Base-by-base conservation (phyloP, 805 yeast species). In the Yueomyces sp. region DNA sequence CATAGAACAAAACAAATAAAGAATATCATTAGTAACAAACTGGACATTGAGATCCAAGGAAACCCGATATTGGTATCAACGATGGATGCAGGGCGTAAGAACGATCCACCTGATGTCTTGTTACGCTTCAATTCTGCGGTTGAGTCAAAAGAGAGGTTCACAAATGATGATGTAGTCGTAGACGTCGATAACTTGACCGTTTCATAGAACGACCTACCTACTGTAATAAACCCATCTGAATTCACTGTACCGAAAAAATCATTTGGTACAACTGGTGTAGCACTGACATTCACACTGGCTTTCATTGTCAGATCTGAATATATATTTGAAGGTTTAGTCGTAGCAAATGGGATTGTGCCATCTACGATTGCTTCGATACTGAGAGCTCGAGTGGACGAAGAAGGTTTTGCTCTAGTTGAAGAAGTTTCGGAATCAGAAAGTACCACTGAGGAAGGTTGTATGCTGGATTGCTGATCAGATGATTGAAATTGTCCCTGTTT, bases 281-380 rank as follows among this genome's bases (percentile, higher is more conserved):
- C 39, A 26, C 29, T 37, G 5, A 6, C 28, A 8, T 7, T 37
- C 26, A 26, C 26, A 6, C 29, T 27, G 7, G 39, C 28, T 37
- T 9, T 27, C 26, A 44, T 26, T 11, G 52, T 50, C 44, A 54
- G 36, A 9, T 42, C 40, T n/a, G 34, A 36, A 26, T 46, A 49
- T 4, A 42, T 47, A 0, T 65, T 56, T 6, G 55, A 38, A 42
- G 59, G 63, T 30, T 57, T 57, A 1, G 57, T 41, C 4, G 59
- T 59, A 1, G 80, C 81, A 51, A 69, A 75, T 26, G 81, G 81
- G 19, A 76, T 76, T 12, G 49, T 32, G 3, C 74, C 75, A 0
- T 74, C 65, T 36, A 44, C 33, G 8, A 75, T 64, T n/a, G 57
- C 49, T 27, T 46, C 38, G 6, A 47, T 42, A 2, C 40, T 32